Percentiles rank a stretch among this genome's conserved stretches.
Evolutionary conservation across 129 eudicot genomes (phyloP).

Genomic region (Centrapalus pauciflorus): DNA sequence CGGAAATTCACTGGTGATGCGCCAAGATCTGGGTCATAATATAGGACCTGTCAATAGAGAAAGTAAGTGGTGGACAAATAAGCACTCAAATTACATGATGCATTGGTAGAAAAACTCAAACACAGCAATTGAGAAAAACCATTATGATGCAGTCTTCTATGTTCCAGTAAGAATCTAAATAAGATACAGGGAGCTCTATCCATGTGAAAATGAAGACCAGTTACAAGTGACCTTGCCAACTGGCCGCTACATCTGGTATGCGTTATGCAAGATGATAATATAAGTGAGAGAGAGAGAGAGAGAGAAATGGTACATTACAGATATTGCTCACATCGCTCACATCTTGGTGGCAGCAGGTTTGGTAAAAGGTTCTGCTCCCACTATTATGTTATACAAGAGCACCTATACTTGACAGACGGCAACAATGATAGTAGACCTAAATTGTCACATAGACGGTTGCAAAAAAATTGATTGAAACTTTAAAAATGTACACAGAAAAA

Average conservation of each 20-base stretch:
- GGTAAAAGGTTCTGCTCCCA: neutral
- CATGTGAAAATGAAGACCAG: neutral
- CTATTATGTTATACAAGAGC: neutral
- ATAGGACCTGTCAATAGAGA: constrained; percentile 46
- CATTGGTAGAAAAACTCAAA: neutral
- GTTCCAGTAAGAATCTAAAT: neutral
- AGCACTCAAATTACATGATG: constrained; percentile 13
- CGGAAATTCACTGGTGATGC: constrained; percentile 68
- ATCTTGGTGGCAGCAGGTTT: neutral
- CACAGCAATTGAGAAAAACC: neutral
- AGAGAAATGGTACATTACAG: neutral
- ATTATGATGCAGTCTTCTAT: constrained; percentile 8
- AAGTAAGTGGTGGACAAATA: constrained; percentile 7
- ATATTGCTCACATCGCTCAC: neutral
- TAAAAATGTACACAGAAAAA: neutral
- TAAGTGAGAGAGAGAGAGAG: no score
- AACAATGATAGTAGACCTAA: neutral
- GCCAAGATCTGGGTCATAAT: constrained; percentile 64
- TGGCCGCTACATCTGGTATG: no score
- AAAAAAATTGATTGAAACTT: neutral
- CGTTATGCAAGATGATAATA: no score
- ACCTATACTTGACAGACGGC: neutral
- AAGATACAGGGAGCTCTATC: neutral
- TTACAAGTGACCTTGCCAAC: no score
- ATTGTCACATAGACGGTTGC: neutral